Conservation (phyloP, 1,139 yeast genomes). For the Lodderomyces beijingensis region DNA sequence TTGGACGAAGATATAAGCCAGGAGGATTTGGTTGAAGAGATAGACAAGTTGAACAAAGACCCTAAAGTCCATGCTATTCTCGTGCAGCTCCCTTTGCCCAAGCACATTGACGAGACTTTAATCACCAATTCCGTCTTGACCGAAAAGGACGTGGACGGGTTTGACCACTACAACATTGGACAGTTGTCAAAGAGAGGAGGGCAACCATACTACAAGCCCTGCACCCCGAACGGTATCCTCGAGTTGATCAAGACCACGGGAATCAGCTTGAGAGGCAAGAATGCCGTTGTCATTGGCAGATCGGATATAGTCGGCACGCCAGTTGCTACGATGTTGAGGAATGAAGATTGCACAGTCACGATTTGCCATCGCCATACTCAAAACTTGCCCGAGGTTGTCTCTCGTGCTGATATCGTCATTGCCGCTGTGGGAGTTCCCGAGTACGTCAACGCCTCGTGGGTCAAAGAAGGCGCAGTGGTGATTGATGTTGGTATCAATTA, state of each 20-base stretch:
- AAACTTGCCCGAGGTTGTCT: slow-evolving; percentile 49
- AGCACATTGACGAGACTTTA: slow-evolving; percentile 61
- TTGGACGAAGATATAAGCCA: slow-evolving; percentile 55
- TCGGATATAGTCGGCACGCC: slow-evolving; percentile 85
- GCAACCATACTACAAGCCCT: slow-evolving; percentile 65
- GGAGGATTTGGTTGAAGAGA: slow-evolving; percentile 50
- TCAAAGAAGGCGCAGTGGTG: slow-evolving; percentile 64
- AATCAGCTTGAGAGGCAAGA: slow-evolving; percentile 55
- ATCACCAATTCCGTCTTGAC: slow-evolving; percentile 66
- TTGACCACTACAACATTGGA: slow-evolving; percentile 70
- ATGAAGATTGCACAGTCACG: slow-evolving; percentile 74
- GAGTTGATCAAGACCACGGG: slow-evolving; percentile 64
- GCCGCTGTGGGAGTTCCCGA: slow-evolving; percentile 76
- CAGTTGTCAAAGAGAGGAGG: slow-evolving; percentile 74
- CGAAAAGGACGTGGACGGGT: slow-evolving; percentile 78
- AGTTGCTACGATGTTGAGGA: slow-evolving; percentile 65
- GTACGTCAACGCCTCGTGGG: slow-evolving; percentile 67
- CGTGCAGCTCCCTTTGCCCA: slow-evolving; percentile 71
- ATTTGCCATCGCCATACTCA: slow-evolving; percentile 60
- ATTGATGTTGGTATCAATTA: slow-evolving; percentile 81
- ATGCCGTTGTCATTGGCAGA: slow-evolving; percentile 76
- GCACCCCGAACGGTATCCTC: slow-evolving; percentile 77
- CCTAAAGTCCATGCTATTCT: slow-evolving; percentile 64
- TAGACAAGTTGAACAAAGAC: slow-evolving; percentile 57
- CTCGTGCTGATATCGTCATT: slow-evolving; percentile 64